Base-by-base conservation (phyloP, 768 basidiomycete genomes). In the Amanita rimosa region DNA sequence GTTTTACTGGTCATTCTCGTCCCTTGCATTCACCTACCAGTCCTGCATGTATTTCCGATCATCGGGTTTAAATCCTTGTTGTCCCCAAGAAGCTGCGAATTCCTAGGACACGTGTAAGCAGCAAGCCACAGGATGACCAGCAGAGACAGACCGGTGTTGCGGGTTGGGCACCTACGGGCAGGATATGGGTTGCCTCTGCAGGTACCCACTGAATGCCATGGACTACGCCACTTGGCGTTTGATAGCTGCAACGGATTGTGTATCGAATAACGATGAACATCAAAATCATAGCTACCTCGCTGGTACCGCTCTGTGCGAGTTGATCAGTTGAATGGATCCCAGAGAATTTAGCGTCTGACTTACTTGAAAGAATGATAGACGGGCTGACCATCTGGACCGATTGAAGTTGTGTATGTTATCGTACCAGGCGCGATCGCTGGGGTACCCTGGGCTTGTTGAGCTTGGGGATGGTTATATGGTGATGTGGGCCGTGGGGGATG, bases 291-390 rank as follows among this genome's bases (percentile, higher is more conserved):
- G 67, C 46, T 60, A 85, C 86, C 83, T 86, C 34, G 85, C 84
- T 50, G 81, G 63, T 35, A 85, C 80, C 48, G 84, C 85, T 66
- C 85, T 87, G 35, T 54, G 17, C 29, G 55, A 55, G 53, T 27
- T 26, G 55, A 55, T 53, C 29, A 60, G 55, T n/a, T 55, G 50
- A 17, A 52, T 42, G 46, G 51, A 35, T 27, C 26, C n/a, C n/a
- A 39, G 38, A 21, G 31, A 45, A 48, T 51, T 5, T 24, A 24
- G 44, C 31, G 10, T 26, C 21, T 36, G 57, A 49, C 48, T 49
- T 57, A 84, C 85, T 69, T 87, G 76, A 86, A 89, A 10, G 79
- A 74, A 57, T 87, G 81, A 60, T 89, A 89, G 47, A 72, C 59
- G 26, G 76, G 48, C 53, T 72, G 68, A 14, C 86, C 86, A 66